Conservation (phyloP, 257 asterid genomes). For the Jacaranda mimosifolia region DNA sequence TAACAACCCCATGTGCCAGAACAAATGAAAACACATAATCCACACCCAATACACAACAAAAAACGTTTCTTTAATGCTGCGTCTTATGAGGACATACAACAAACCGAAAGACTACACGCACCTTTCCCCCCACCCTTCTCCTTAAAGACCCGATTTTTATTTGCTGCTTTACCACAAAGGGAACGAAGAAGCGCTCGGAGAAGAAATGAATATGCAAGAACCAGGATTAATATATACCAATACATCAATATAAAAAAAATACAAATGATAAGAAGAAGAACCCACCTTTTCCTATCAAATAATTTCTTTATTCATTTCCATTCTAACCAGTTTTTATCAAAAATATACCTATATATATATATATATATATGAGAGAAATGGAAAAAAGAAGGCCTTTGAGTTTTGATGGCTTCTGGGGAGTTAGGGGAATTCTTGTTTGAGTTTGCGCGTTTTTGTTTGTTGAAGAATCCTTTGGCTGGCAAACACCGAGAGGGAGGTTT, state of each 20-base stretch:
- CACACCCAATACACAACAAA: not conserved
- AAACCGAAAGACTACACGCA: slow-evolving; percentile 35
- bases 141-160: not conserved
- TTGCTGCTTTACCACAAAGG: slow-evolving; percentile 42
- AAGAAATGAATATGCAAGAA: slow-evolving; percentile 5
- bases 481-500: not conserved
- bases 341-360: not conserved
- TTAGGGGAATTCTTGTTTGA: not conserved
- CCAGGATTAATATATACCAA: not conserved
- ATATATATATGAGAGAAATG: not conserved
- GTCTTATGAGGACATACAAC: not conserved
- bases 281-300: slow-evolving; percentile 5
- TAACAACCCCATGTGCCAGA: not conserved
- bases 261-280: slow-evolving; percentile 15
- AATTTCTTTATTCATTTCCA: not conserved
- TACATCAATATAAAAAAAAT: not conserved
- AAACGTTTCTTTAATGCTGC: not conserved
- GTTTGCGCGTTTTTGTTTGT: not conserved
- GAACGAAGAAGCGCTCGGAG: slow-evolving; percentile 29
- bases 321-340: not conserved
- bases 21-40: not conserved
- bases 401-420: not conserved
- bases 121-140: slow-evolving; percentile 32
- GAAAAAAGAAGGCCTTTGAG: not conserved
- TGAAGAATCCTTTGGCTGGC: not conserved